Evolutionary conservation across 108 stramenopile genomes (phyloP).

Genomic region (Stephanodiscus triporus): DNA sequence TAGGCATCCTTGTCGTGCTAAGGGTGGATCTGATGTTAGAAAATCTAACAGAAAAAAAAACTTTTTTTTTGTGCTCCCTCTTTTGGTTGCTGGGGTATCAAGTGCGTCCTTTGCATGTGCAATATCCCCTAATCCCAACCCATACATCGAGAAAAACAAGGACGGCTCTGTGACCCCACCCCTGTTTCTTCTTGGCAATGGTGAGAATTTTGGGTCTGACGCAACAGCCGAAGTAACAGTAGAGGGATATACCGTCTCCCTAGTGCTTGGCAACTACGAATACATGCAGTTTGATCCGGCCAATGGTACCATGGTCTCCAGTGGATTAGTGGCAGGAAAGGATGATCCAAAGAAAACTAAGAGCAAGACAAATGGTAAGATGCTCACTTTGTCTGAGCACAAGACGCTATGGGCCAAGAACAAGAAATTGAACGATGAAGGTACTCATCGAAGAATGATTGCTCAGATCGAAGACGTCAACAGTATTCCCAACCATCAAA

Average conservation of each 20-base stretch:
- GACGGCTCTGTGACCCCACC: constrained; percentile 3
- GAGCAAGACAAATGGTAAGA: background rate
- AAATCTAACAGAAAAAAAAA: too few species aligned
- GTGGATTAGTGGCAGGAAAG: constrained; percentile 4
- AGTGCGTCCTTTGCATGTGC: too few species aligned
- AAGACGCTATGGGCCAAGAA: background rate
- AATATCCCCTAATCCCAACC: background rate
- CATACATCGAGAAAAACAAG: constrained; percentile 1
- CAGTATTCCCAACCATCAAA: background rate
- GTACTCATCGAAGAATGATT: background rate
- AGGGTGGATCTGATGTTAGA: too few species aligned
- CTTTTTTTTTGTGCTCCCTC: too few species aligned
- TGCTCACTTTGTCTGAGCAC: background rate
- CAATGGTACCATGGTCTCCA: background rate
- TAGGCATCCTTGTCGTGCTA: too few species aligned
- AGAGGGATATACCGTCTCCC: constrained; percentile 2
- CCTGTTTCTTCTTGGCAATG: background rate
- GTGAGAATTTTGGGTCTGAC: background rate
- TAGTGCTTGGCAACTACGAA: background rate
- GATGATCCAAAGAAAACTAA: background rate
- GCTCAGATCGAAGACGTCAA: background rate
- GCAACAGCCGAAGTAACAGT: background rate
- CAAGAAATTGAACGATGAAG: background rate
- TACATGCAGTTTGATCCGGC: constrained; percentile 3
- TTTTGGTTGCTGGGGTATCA: too few species aligned